phyloP scores from a whole-genome alignment of 257 asterid species.

The Craterostigma plantagineum region DNA sequence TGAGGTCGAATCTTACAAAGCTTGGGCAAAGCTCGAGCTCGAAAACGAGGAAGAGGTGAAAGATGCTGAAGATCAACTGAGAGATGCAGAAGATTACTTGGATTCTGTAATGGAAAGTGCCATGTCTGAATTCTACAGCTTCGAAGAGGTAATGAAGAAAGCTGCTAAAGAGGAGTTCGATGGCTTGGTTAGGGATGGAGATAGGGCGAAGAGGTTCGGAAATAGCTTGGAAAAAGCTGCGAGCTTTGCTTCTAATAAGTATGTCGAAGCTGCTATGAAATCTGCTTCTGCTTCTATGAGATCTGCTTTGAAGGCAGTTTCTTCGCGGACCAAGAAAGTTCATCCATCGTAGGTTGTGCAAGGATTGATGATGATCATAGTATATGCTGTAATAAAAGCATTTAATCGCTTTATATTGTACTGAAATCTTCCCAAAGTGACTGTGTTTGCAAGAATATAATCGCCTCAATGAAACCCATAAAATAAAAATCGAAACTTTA shows the following conservation, averaged over 20 bases:
- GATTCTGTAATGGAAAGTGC: constrained; percentile 78
- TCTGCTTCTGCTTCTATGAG: constrained; percentile 70
- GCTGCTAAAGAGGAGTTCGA: constrained; percentile 25
- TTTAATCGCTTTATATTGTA: no score
- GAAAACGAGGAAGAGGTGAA: constrained; percentile 22
- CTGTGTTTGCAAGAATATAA: no score
- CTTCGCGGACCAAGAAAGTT: constrained; percentile 51
- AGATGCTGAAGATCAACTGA: constrained; percentile 18
- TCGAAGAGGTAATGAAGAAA: constrained; percentile 66
- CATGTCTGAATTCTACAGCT: constrained; percentile 61
- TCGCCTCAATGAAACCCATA: no score
- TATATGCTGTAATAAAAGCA: no score
- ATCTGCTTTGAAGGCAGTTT: constrained; percentile 44
- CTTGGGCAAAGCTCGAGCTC: constrained; percentile 76
- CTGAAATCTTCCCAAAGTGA: no score
- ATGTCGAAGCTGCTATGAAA: constrained; percentile 59
- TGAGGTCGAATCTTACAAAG: constrained; percentile 72
- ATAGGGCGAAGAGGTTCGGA: constrained; percentile 41
- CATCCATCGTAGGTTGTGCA: constrained; percentile 46
- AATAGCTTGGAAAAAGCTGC: constrained; percentile 44
- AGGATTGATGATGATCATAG: no score
- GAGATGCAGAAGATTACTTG: constrained; percentile 40
- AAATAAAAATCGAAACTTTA: no score
- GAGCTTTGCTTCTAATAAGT: constrained; percentile 44
- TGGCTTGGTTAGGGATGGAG: constrained; percentile 30